Evolutionary conservation across 495 filamentous ascomycete species (phyloP), one percentile per base, ranked within the genome.

Genomic region (Letharia columbiana): DNA sequence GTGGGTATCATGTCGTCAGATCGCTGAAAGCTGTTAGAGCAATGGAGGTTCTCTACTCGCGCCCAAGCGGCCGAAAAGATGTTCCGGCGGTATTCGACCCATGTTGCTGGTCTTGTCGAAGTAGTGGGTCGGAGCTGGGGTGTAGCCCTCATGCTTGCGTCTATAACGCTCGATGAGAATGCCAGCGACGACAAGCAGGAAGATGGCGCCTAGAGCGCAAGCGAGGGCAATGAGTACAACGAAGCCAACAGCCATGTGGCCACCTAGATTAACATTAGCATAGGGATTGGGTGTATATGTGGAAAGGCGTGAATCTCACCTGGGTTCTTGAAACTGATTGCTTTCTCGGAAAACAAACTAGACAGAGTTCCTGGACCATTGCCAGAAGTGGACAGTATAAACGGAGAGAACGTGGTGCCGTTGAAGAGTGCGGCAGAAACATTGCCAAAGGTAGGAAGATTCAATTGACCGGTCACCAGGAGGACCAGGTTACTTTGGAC

Each of bases 211-310:
- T 11, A 98, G 84, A 0, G 94, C 87, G 67, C 94, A 90, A 58
- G 89, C 96, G 64, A 99, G 87, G n/a, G 86, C 88, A 58, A 99
- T 92, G 41, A 99, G 82, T 20, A 97, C 89, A 41, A 97, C 83
- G 68, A 96, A 92, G 45, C 91, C 95, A 66, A 89, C 81, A 13
- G 91, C 89, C 67, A 94, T 83, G 73, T 84, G 81, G 66, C 78
- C 74, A 68, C 76, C 84, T 82, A 71, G 11, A n/a, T 56, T 23
- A 50, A 45, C 37, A 45, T 67, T 68, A 61, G 59, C 50, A 70
- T 54, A 67, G 31, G 18, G 28, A 4, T 28, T 17, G 2, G 45
- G 61, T 52, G 31, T 42, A 61, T 54, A 62, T 39, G 18, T 18
- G 49, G 54, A 20, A 41, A 61, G n/a, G 42, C 39, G 40, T 41